Evolutionary conservation across 2,329 filamentous ascomycete genomes (phyloP).

Genomic region (Moelleriella libera): DNA sequence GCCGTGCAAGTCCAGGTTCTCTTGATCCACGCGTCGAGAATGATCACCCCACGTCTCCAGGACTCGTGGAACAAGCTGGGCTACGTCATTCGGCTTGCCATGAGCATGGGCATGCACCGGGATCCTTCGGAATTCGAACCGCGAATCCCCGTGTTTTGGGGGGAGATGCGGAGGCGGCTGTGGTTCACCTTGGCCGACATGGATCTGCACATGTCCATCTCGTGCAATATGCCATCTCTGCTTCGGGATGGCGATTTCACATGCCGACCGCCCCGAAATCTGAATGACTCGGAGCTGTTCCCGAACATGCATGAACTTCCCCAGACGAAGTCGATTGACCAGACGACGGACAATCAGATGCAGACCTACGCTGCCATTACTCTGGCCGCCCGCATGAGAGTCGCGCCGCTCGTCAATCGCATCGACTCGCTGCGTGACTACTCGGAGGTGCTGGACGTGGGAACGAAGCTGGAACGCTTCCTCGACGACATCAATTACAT

Average conservation of each 20-base stretch:
- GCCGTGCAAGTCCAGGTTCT: constrained; percentile 40
- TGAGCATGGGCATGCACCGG: constrained; percentile 44
- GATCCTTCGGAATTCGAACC: constrained; percentile 39
- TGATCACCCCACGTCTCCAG: constrained; percentile 35
- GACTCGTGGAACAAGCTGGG: constrained; percentile 42
- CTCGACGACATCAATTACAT: constrained; percentile 41
- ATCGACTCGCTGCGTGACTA: constrained; percentile 39
- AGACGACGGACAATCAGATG: constrained; percentile 36
- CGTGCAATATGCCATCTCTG: constrained; percentile 34
- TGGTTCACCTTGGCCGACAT: constrained; percentile 44
- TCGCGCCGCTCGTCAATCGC: constrained; percentile 33
- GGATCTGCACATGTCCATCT: constrained; percentile 39
- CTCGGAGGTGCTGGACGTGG: constrained; percentile 36
- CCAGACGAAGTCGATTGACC: constrained; percentile 32
- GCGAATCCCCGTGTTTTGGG: constrained; percentile 33
- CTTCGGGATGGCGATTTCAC: constrained; percentile 39
- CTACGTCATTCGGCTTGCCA: constrained; percentile 39
- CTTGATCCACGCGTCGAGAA: constrained; percentile 36
- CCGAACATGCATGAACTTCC: constrained; percentile 34
- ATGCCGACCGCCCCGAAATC: constrained; percentile 35
- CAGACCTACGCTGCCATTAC: constrained; percentile 40
- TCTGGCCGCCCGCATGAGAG: constrained; percentile 31
- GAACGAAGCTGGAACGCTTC: constrained; percentile 35
- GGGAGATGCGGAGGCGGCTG: constrained; percentile 37
- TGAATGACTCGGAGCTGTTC: constrained; percentile 36